A percentile compares a stretch with the other conserved stretches of the same genome.
These are phyloP conservation scores for Peterozyma toletana DNA, from an alignment of 805 yeast species.

Conservation along the genomic window DNA sequence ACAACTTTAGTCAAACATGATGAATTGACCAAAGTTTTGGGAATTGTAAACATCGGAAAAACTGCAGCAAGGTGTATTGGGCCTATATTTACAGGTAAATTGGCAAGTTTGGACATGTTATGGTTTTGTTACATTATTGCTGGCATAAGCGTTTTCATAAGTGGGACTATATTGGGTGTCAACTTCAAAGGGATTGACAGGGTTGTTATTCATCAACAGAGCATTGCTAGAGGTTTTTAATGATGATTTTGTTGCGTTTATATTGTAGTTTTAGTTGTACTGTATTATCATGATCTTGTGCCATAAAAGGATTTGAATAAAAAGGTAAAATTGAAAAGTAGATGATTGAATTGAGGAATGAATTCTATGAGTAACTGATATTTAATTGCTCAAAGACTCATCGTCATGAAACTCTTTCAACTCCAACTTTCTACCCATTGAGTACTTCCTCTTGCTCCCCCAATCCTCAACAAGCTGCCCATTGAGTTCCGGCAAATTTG, in stretches of 20 bases:
- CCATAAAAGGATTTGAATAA: too few species aligned
- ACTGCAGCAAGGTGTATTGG: conserved; percentile 82
- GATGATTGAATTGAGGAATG: too few species aligned
- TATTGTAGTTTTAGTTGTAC: not conserved
- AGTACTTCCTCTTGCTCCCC: not conserved
- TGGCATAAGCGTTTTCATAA: conserved; percentile 42
- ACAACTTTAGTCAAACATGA: conserved; percentile 55
- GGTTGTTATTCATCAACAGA: conserved; percentile 16
- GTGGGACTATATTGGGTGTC: conserved; percentile 36
- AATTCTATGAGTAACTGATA: too few species aligned
- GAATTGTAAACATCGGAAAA: conserved; percentile 79
- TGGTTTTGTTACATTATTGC: conserved; percentile 46
- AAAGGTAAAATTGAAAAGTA: too few species aligned
- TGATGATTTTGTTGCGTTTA: not conserved
- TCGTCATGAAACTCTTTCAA: not conserved
- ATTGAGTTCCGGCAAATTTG: conserved; percentile 9
- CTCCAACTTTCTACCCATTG: conserved; percentile 4
- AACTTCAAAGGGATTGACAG: conserved; percentile 34
- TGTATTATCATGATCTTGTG: not conserved
- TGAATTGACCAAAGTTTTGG: conserved; percentile 74
- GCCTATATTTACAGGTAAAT: conserved; percentile 69
- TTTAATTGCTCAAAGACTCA: too few species aligned
- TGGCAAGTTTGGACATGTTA: conserved; percentile 46
- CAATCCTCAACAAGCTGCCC: not conserved
- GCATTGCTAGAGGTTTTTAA: conserved; percentile 1